Evolutionary conservation across 371 early-diverging fungal genomes (phyloP).

Genomic region (Massospora cicadina): DNA sequence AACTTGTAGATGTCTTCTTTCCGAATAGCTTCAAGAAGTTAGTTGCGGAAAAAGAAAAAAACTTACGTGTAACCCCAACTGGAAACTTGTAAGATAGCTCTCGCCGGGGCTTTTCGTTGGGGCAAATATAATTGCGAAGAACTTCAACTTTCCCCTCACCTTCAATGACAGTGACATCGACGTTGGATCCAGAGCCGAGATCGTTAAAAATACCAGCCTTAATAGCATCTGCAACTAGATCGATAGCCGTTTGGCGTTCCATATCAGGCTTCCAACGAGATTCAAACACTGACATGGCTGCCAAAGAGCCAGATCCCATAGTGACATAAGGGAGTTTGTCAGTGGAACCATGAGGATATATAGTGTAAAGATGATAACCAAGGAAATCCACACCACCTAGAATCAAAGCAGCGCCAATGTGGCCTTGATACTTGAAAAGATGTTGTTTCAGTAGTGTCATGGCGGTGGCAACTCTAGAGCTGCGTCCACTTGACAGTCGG

Average conservation of each 20-base stretch:
- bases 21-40: conserved; percentile 2
- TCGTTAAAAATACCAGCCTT: conserved; percentile 99
- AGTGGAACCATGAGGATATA: conserved; percentile 95
- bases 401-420: conserved; percentile 94
- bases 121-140: conserved; percentile 65
- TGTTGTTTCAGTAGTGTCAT: conserved; percentile 94
- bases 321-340: conserved; percentile 92
- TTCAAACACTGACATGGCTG: conserved; percentile 97
- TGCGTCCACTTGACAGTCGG: conserved; percentile 69
- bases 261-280: conserved; percentile 68
- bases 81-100: conserved; percentile 47
- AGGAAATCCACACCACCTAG: conserved; percentile 90
- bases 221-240: conserved; percentile 87
- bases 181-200: conserved; percentile 97
- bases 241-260: conserved; percentile 81
- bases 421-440: conserved; percentile 93
- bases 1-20: conserved; percentile 9
- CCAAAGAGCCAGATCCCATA: conserved; percentile 96
- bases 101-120: conserved; percentile 77
- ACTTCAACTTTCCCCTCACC: conserved; percentile 39
- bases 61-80: conserved; percentile 14
- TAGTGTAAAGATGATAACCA: conserved; percentile 86
- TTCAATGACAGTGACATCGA: conserved; percentile 89
- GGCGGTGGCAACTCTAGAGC: conserved; percentile 82
- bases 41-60: background rate